Conservation (phyloP, 331 rosid species). For the Telfairia occidentalis region DNA sequence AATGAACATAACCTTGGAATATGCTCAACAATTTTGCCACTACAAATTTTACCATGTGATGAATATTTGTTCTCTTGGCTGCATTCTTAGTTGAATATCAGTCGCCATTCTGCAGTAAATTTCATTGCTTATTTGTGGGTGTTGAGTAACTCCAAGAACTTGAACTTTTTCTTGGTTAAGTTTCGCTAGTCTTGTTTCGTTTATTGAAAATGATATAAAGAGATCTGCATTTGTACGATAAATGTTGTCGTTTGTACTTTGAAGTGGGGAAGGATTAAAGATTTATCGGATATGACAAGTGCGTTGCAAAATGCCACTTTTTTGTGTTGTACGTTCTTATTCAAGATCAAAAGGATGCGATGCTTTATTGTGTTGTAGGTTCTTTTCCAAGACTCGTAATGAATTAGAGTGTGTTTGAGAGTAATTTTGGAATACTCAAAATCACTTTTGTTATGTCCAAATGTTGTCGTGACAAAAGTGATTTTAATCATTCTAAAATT, state of each 20-base stretch:
- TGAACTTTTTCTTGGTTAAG: background rate
- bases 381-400: background rate
- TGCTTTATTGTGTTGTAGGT: background rate
- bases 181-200: background rate
- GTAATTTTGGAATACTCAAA: no score
- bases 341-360: no score
- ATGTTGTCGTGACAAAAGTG: no score
- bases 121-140: background rate
- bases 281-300: background rate
- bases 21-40: constrained; percentile 11
- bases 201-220: background rate
- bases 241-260: background rate
- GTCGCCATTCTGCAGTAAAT: background rate
- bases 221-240: background rate
- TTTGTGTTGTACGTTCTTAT: no score
- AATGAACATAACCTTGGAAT: constrained; percentile 13
- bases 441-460: no score
- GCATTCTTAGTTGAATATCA: background rate
- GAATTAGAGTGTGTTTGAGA: no score
- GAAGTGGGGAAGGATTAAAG: background rate
- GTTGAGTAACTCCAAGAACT: background rate
- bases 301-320: background rate
- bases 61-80: background rate
- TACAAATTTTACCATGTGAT: background rate
- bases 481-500: no score